Conservation (phyloP, 2,329 filamentous ascomycete genomes). For the Paraconiothyrium sp. region DNA sequence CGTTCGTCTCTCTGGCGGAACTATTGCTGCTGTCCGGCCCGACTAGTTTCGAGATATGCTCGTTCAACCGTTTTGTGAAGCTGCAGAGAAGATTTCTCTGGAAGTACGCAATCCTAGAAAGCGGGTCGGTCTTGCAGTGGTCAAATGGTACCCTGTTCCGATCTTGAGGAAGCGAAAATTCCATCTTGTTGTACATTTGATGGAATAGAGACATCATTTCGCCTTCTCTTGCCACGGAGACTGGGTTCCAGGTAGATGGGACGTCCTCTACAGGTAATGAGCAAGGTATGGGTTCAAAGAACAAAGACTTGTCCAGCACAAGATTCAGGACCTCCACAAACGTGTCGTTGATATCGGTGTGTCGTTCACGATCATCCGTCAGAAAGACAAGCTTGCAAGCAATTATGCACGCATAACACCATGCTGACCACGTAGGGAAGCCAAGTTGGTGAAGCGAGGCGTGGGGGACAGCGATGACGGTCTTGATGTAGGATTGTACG, state of each 20-base stretch:
- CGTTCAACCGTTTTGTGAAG: conserved; percentile 29
- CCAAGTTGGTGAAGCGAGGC: conserved; percentile 24
- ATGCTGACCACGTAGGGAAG: conserved; percentile 29
- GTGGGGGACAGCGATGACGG: conserved; percentile 20
- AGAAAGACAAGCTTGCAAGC: conserved; percentile 39
- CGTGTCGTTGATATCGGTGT: conserved; percentile 22
- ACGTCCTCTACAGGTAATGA: conserved; percentile 7
- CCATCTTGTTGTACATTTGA: conserved; percentile 28
- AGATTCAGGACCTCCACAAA: conserved; percentile 24
- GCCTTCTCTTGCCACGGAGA: conserved; percentile 27
- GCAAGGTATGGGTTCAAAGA: neutral
- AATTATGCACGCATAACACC: conserved; percentile 36
- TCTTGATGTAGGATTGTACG: conserved; percentile 26
- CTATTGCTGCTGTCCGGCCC: neutral
- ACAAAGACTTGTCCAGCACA: conserved; percentile 14
- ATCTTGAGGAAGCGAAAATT: conserved; percentile 24
- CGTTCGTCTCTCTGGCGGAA: neutral
- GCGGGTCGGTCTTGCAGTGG: conserved; percentile 15
- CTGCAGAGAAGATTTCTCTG: conserved; percentile 26
- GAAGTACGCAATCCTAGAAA: conserved; percentile 28
- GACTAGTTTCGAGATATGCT: conserved; percentile 10
- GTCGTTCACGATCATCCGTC: conserved; percentile 27
- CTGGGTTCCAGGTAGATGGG: conserved; percentile 26
- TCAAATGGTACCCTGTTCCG: conserved; percentile 5
- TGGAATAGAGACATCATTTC: conserved; percentile 27